Evolutionary conservation across 148 eudicot species (phyloP), one percentile per base, ranked within the genome.

Genomic region (Suaeda aralocaspica): DNA sequence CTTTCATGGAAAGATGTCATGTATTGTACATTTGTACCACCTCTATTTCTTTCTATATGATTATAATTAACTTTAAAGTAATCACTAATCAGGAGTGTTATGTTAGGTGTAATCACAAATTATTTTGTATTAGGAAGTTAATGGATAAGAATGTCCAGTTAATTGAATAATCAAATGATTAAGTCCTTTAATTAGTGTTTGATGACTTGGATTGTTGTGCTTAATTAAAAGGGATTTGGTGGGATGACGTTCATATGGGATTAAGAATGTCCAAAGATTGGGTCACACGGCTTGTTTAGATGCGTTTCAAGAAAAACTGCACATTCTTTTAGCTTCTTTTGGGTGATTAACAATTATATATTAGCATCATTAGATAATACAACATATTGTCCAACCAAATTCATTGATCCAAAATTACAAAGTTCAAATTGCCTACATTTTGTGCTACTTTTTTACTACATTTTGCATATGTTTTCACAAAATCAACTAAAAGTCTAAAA

Each of bases 91-190:
- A n/a, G 28, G 8, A 5, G 5, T 58, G 33, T 56, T 26, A 18
- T 56, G 33, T 56, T 56, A 56, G 60, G 39, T 58, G 5, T 30
- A 25, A 13, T n/a, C 26, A 29, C 21, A 58, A 13, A 3, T 46
- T 14, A 42, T 14, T 42, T 11, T 29, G 36, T 8, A 53, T 53
- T 58, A 58, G 62, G 1, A 53, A 21, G 29, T 24, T 58, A 8
- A 58, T 29, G 39, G 62, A 58, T 58, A 58, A 58, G 62, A 58
- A 58, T 28, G 36, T 29, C 36, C 21, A 13, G 15, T 58, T 58
- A 28, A 9, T 58, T 29, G n/a, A n/a, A n/a, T n/a, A 58, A 58
- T 58, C 16, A 58, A 34, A 58, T 14, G 15, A 58, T 28, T 58
- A 30, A 28, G 4, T 58, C n/a, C n/a, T 58, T 58, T 58, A 28